Base-by-base conservation (phyloP, 306 rosid species). In the Carpinus fangiana region DNA sequence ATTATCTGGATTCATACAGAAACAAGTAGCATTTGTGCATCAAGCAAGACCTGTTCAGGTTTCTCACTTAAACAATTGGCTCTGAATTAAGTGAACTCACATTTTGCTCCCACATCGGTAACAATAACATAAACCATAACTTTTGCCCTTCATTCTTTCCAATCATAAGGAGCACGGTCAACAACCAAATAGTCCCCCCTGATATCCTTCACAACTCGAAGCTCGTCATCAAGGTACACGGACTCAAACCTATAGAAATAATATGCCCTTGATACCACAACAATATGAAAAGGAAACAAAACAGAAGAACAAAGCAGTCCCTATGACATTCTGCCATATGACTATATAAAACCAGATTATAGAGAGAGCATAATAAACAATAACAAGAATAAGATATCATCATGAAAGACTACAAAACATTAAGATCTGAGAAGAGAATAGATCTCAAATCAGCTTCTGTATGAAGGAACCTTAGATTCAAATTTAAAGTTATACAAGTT, bases 131-230 rank as follows among this genome's bases (percentile, higher is more conserved):
- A 51, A 74, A 70, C 72, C 72, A 67, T 67, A 41, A 13, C 72
- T 67, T 41, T 56, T 43, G 21, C 28, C 55, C 64, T 55, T 90
- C 86, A 91, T 81, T 92, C 98, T 78, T 80, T 88, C 98, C 98
- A 95, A 73, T 62, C 66, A 83, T 87, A 92, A 13, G 93, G 85
- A 72, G 97, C 95, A 43, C 90, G 86, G 52, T 92, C 96, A 16
- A 90, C 98, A 54, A 95, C 88, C 83, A 95, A 82, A 86, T 92
- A 95, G 80, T 95, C 97, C 54, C 88, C 93, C 80, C 95, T 85
- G 60, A 94, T 89, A 79, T 94, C 98, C 86, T 95, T 91, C 72
- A 57, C 96, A 52, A 92, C 89, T 53, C 98, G 87, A 81, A 90
- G 86, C 80, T 90, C 91, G 3, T 92, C 88, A 46, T 88, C 98